These are phyloP conservation scores for Suhomyces atakaporum DNA, from an alignment of 1,139 yeast genomes.

Conservation along the genomic window DNA sequence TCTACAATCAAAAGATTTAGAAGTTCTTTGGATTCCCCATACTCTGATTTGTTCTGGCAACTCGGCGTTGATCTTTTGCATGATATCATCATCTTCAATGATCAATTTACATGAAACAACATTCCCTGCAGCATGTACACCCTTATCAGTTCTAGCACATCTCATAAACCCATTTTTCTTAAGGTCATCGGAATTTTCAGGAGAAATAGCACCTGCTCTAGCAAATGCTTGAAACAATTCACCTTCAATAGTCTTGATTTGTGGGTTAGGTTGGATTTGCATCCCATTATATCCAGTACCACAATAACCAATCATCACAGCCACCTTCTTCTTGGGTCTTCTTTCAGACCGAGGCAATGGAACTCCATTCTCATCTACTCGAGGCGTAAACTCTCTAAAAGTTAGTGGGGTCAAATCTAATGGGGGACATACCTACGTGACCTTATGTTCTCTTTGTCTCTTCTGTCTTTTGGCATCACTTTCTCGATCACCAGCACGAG, in stretches of 20 bases:
- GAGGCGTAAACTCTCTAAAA: constrained; percentile 40
- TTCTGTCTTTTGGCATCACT: constrained; percentile 37
- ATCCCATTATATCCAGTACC: constrained; percentile 98
- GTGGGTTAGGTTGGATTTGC: constrained; percentile 84
- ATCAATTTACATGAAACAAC: constrained; percentile 86
- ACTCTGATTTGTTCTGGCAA: constrained; percentile 86
- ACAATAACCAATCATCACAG: constrained; percentile 92
- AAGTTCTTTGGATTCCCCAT: constrained; percentile 91
- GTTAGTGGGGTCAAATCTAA: constrained; percentile 18
- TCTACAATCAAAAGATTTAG: constrained; percentile 91
- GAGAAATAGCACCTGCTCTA: constrained; percentile 86
- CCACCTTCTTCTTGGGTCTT: constrained; percentile 83
- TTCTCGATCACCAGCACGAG: constrained; percentile 34
- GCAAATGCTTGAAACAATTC: constrained; percentile 84
- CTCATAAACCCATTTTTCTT: constrained; percentile 91
- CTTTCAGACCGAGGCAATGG: constrained; percentile 62
- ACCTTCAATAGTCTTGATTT: constrained; percentile 88
- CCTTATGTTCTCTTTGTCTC: constrained; percentile 34
- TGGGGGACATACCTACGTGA: constrained; percentile 52
- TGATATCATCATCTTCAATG: constrained; percentile 80
- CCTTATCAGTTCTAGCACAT: constrained; percentile 98
- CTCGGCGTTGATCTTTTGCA: constrained; percentile 66
- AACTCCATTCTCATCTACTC: constrained; percentile 62
- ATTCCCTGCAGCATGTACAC: constrained; percentile 98
- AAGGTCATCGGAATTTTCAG: constrained; percentile 85